Conservation (phyloP, 495 filamentous ascomycete genomes). For the Penicilliopsis zonata region DNA sequence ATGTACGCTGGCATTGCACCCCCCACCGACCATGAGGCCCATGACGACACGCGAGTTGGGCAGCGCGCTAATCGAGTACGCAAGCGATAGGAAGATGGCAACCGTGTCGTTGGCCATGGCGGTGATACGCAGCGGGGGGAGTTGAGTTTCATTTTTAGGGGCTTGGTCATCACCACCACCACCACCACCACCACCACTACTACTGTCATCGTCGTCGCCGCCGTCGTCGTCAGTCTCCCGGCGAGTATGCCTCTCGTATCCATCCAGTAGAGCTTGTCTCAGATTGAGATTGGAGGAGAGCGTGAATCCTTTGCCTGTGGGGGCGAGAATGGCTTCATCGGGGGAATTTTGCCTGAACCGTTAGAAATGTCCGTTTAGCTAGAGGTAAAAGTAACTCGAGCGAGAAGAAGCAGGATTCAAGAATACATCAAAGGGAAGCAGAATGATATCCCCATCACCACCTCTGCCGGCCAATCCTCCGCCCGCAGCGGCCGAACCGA, state of each 20-base stretch:
- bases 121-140: conserved; percentile 51
- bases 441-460: conserved; percentile 65
- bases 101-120: conserved; percentile 70
- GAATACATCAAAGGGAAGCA: conserved; percentile 76
- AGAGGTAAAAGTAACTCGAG: not conserved
- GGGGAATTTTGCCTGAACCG: conserved; percentile 52
- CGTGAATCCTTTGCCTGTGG: conserved; percentile 74
- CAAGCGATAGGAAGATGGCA: conserved; percentile 59
- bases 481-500: conserved; percentile 10
- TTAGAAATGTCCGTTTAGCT: conserved; percentile 1
- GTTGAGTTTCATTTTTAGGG: conserved; percentile 18
- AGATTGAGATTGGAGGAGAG: conserved; percentile 55
- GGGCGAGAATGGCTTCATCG: conserved; percentile 58
- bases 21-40: conserved; percentile 66
- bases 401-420: no score
- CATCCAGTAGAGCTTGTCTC: conserved; percentile 47
- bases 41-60: conserved; percentile 56
- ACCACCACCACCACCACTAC: no score
- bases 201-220: no score
- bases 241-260: conserved; percentile 45
- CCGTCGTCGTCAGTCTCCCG: no score
- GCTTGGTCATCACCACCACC: no score
- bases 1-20: conserved; percentile 63
- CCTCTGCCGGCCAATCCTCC: conserved; percentile 25
- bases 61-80: conserved; percentile 44